phyloP scores from a whole-genome alignment of 1,284 basidiomycete species.

The Irpex sp. region DNA sequence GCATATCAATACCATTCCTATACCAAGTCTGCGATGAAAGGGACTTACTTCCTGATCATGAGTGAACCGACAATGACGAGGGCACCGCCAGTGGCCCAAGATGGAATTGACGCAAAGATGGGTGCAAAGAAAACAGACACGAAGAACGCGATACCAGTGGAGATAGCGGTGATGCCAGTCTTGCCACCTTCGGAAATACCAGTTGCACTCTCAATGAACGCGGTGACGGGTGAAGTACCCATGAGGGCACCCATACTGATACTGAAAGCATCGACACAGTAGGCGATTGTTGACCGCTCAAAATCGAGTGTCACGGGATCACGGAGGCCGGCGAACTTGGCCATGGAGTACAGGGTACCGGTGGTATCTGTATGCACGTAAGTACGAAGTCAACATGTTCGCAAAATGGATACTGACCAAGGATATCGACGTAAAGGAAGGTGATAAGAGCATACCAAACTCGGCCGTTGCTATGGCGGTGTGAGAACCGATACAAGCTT shows the following conservation, averaged over 20 bases:
- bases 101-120: slow-evolving; percentile 89
- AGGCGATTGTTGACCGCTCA: slow-evolving; percentile 88
- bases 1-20: background rate
- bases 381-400: background rate
- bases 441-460: slow-evolving; percentile 92
- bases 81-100: slow-evolving; percentile 91
- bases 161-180: slow-evolving; percentile 87
- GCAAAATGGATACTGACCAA: slow-evolving; percentile 52
- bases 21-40: background rate
- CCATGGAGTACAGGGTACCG: slow-evolving; percentile 88
- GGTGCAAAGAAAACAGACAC: slow-evolving; percentile 91
- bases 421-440: slow-evolving; percentile 92
- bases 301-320: slow-evolving; percentile 90
- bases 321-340: slow-evolving; percentile 90
- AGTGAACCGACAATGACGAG: slow-evolving; percentile 89
- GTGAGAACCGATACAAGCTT: slow-evolving; percentile 6
- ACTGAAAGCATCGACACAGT: slow-evolving; percentile 85
- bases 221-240: slow-evolving; percentile 90
- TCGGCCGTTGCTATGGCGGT: slow-evolving; percentile 58
- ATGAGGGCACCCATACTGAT: slow-evolving; percentile 88
- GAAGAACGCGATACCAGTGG: slow-evolving; percentile 86
- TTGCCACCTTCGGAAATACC: slow-evolving; percentile 89
- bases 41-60: slow-evolving; percentile 85
- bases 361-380: slow-evolving; percentile 31
- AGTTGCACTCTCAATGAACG: slow-evolving; percentile 88